A percentile compares a stretch with the other conserved stretches of the same genome.
These are phyloP conservation scores for Basipetospora sp. DNA, from an alignment of 2,329 filamentous ascomycete species.

Conservation along the genomic window DNA sequence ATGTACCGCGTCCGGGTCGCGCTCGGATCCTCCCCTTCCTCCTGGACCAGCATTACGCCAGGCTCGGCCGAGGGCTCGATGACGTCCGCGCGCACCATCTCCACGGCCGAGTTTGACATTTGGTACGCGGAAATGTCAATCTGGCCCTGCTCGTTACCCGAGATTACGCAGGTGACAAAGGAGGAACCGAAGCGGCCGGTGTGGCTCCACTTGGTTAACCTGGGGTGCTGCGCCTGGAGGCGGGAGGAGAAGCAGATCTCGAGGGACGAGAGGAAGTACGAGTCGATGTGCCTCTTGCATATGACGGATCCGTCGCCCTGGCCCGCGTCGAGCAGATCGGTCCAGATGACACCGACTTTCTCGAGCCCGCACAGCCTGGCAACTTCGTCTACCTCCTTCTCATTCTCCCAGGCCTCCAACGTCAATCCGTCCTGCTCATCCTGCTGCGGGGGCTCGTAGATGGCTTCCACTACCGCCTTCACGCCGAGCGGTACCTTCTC, in stretches of 20 bases:
- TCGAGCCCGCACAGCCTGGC: slow-evolving; percentile 73
- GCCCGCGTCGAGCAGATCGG: slow-evolving; percentile 73
- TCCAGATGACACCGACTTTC: slow-evolving; percentile 85
- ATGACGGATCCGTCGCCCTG: slow-evolving; percentile 71
- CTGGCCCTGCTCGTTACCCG: slow-evolving; percentile 77
- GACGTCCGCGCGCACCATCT: slow-evolving; percentile 92
- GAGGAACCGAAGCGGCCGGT: slow-evolving; percentile 87
- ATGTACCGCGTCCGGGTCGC: slow-evolving; percentile 61
- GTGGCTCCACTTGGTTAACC: slow-evolving; percentile 91
- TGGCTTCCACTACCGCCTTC: slow-evolving; percentile 90
- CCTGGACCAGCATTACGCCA: slow-evolving; percentile 82
- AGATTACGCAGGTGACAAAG: slow-evolving; percentile 90
- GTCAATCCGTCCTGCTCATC: slow-evolving; percentile 82
- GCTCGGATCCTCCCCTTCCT: slow-evolving; percentile 44
- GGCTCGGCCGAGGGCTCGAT: slow-evolving; percentile 91
- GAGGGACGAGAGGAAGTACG: slow-evolving; percentile 82
- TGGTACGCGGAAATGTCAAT: slow-evolving; percentile 88
- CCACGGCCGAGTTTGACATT: slow-evolving; percentile 84
- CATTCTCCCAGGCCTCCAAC: slow-evolving; percentile 69
- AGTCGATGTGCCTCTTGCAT: slow-evolving; percentile 91
- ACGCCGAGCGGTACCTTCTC: slow-evolving; percentile 81
- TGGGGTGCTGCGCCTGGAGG: slow-evolving; percentile 75
- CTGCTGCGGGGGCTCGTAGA: slow-evolving; percentile 88
- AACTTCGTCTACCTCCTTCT: slow-evolving; percentile 65
- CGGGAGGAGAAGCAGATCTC: slow-evolving; percentile 82